Base-by-base conservation (phyloP, 169 alveolate species). In the Plasmodium cynomolgi region DNA sequence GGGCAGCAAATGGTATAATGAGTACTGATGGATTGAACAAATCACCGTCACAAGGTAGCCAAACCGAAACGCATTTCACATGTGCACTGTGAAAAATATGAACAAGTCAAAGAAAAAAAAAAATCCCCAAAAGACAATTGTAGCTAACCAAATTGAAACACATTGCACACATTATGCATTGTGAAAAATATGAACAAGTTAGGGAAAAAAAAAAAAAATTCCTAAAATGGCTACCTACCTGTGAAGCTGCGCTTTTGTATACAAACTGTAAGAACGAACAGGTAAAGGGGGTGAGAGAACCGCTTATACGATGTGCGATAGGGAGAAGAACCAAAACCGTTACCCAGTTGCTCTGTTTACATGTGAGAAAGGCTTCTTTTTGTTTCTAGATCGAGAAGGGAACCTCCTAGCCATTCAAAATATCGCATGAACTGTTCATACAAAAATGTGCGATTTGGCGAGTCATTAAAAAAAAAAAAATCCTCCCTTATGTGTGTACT, bases 61-160 rank as follows among this genome's bases (percentile, higher is more conserved):
- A 62, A 62, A 62, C 33, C 29, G 34, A 62, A 62, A 20, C 29
- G 15, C 34, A 62, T 62, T 62, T 62, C 31, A 83, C 26, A 83
- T 54, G 39, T 33, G 20, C 20, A 33, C n/a, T 74, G 56, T 31
- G 50, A 74, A 74, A 47, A 74, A 31, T 29, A 74, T 74, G 20
- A 74, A 20, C 56, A 83, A 83, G 72, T 5, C 8, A 83, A 83
- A 83, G 50, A 83, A 83, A 54, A 47, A 81, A 81, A 54, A 39
- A 81, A 81, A 82, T 31, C 8, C 20, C 41, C 5, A 72, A 72
- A 72, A 72, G 17, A 72, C 41, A 54, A 58, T 54, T 82, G 79
- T 82, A 82, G 90, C 39, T 82, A 82, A 77, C 90, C 47, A 82
- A 82, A 82, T 50, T 50, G 11, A 82, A 82, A 5, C 72, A 56